Evolutionary conservation across 441 rosid species (phyloP), one percentile per base, ranked within the genome.

Genomic region (Arabidopsis hybrid): DNA sequence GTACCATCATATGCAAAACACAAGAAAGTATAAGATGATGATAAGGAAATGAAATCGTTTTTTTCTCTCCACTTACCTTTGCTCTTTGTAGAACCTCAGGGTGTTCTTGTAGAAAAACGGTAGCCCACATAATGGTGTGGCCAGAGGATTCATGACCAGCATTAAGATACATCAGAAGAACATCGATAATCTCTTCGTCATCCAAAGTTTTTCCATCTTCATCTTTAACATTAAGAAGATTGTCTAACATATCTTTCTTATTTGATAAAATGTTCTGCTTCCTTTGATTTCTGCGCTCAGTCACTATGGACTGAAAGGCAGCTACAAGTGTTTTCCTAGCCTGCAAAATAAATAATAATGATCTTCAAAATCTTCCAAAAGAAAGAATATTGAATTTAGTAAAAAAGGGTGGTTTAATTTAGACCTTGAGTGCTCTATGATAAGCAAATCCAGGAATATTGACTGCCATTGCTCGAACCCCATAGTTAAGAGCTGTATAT

Each of bases 71-170:
- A 39, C 26, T 64, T 61, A 69, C 82, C 76, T 74, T 73, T 42
- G 82, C 82, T 8, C 55, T 78, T 29, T 69, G 76, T 43, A 78
- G 75, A 58, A 68, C 13, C 53, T 78, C 75, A 74, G 82, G 82
- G 67, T 78, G 78, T 64, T 73, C 82, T 38, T 74, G 76, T 6
- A 79, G 72, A 71, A 79, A 69, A 43, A 79, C 51, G 47, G 79
- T 79, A 69, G 96, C 86, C 99, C 97, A 94, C 89, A 89, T 94
- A 1, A 85, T 88, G 60, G 86, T 83, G 80, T 92, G 99, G 3
- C 89, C 99, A 1, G 97, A 94, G 55, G 99, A 92, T 83, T 92
- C 97, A 71, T 94, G 99, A 60, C 97, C 99, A 0, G 94, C 97
- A 78, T 94, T 94, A 65, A 94, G 79, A 77, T 94, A 94, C 97